A percentile compares a stretch with the other conserved stretches of the same genome.
phyloP scores from a whole-genome alignment of 495 filamentous ascomycete species.

The Melanomma pulvis-pyrius region DNA sequence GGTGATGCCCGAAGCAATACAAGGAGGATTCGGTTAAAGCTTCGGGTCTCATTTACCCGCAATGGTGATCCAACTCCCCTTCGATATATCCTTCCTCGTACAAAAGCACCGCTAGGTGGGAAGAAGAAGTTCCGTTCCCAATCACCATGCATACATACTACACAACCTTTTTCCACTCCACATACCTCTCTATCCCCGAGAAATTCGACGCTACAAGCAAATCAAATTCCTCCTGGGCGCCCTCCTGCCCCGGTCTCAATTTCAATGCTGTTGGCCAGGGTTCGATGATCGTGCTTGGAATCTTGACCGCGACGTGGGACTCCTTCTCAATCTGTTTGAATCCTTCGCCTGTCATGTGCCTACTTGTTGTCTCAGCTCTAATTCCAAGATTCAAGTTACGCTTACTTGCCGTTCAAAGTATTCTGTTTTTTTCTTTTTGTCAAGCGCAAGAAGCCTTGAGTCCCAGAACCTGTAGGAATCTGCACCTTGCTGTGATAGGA shows the following conservation, averaged over 20 bases:
- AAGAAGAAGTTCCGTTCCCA: too few species aligned
- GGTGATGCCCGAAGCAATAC: too few species aligned
- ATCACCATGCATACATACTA: too few species aligned
- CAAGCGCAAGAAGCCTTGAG: background rate
- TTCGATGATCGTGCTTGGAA: slow-evolving; percentile 26
- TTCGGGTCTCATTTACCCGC: background rate
- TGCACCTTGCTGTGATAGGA: background rate
- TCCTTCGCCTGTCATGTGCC: background rate
- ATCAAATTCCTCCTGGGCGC: slow-evolving; percentile 28
- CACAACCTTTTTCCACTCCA: slow-evolving; percentile 33
- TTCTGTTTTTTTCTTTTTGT: background rate
- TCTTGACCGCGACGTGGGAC: slow-evolving; percentile 17
- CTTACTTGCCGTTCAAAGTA: background rate
- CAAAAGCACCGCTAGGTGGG: too few species aligned
- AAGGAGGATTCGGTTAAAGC: too few species aligned
- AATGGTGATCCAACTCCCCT: background rate
- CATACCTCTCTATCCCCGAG: slow-evolving; percentile 31
- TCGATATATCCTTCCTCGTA: background rate
- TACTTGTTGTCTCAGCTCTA: background rate
- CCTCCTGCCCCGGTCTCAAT: background rate
- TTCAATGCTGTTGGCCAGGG: slow-evolving; percentile 29
- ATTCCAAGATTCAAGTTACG: too few species aligned
- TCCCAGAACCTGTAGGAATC: background rate
- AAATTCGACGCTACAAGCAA: background rate
- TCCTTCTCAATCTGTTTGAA: background rate